Conservation (phyloP, 2,329 filamentous ascomycete genomes). For the Colletotrichum eremochloae region DNA sequence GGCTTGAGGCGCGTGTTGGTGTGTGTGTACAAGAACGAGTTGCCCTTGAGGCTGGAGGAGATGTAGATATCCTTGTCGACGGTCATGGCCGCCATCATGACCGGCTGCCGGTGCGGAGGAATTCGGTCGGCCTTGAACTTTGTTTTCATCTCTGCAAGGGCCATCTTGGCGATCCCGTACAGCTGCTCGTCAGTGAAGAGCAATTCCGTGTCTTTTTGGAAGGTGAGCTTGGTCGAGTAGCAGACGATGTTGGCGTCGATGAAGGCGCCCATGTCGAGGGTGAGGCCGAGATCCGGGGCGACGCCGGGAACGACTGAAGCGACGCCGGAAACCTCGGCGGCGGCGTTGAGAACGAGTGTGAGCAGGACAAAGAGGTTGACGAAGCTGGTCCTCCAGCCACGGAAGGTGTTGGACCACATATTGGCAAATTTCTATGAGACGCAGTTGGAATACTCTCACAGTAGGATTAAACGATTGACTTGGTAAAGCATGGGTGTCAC, state of each 20-base stretch:
- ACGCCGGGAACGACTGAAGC: background rate
- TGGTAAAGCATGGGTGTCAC: background rate
- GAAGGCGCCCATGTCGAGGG: background rate
- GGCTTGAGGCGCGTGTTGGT: background rate
- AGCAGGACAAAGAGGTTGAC: background rate
- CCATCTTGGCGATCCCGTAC: background rate
- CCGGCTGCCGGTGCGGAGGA: background rate
- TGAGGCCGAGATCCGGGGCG: background rate
- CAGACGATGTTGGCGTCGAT: background rate
- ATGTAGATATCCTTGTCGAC: constrained; percentile 4
- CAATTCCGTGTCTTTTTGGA: background rate
- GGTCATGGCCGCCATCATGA: constrained; percentile 12
- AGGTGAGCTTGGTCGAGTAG: constrained; percentile 4
- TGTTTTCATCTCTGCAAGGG: background rate
- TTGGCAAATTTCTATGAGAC: background rate
- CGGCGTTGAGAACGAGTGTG: background rate
- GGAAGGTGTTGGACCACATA: background rate
- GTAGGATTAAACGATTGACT: background rate
- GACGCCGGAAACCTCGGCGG: background rate
- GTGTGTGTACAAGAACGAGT: background rate
- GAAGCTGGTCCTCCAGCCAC: background rate
- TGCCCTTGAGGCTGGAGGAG: background rate
- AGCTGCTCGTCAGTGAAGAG: background rate
- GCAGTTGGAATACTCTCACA: background rate
- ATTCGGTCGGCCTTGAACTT: background rate